Conservation (phyloP, 768 basidiomycete species). For the Leucocoprinus birnbaumii region DNA sequence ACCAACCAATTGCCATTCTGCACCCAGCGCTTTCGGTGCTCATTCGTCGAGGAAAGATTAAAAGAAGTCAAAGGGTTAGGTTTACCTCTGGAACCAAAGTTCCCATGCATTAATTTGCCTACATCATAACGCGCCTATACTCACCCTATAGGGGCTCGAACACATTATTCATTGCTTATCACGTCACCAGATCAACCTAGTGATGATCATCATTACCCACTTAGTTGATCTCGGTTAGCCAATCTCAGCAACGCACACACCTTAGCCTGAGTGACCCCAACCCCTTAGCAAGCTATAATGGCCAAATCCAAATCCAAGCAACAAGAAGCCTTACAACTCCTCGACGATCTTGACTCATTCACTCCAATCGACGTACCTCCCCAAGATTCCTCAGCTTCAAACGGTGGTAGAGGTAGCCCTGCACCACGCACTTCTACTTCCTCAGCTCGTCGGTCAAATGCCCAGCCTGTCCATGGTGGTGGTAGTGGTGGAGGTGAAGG, state of each 20-base stretch:
- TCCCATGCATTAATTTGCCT: no score
- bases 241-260: neutral
- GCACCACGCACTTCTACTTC: neutral
- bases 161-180: neutral
- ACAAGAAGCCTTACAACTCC: slow-evolving; percentile 87
- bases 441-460: no score
- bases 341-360: slow-evolving; percentile 91
- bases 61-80: no score
- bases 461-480: no score
- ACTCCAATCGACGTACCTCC: slow-evolving; percentile 26
- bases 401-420: slow-evolving; percentile 9
- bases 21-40: no score
- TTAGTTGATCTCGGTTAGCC: neutral
- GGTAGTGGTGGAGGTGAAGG: slow-evolving; percentile 31
- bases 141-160: no score
- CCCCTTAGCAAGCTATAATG: slow-evolving; percentile 21
- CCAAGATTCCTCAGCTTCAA: slow-evolving; percentile 12
- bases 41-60: no score
- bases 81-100: no score
- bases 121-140: no score
- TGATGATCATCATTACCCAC: slow-evolving; percentile 1
- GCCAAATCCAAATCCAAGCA: slow-evolving; percentile 72
- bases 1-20: no score
- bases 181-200: neutral
- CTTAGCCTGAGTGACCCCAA: neutral